Evolutionary conservation across 2,329 filamentous ascomycete genomes (phyloP), one percentile per base, ranked within the genome.

Genomic region (Cercospora canescens): DNA sequence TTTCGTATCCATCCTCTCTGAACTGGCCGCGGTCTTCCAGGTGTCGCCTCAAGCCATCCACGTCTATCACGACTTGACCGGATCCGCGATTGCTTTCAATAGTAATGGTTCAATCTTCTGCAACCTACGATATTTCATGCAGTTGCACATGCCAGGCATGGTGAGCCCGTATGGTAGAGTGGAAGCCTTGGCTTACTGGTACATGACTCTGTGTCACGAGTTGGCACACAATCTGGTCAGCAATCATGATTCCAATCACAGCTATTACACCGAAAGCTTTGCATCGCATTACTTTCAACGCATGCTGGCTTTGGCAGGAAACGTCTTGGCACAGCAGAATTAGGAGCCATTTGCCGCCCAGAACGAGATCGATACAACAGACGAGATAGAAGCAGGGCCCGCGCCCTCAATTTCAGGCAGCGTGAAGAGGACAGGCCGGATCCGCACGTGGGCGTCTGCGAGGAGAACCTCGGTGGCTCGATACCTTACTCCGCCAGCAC

Each of bases 171-270:
- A 84, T 62, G 86, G 82, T 16, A 88, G 83, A 76, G 83, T 87
- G 4, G 91, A 95, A 67, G 92, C 92, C 2, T 82, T 88, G 64
- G 87, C 90, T 1, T 96, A 94, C 83, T 98, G 94, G 94, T 97
- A 91, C 87, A 91, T 97, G 69, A 93, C 95, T n/a, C 78, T 97
- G 67, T 96, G 93, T 68, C 95, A 99, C 77, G 96, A 99, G 81
- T 81, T 99, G 78, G 94, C 95, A 65, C 95, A 99, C 80, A 99
- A 99, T 77, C 81, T 99, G 62, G 92, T 97, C 8, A 80, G 81
- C 39, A 85, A 88, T 69, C 94, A 98, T 78, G 90, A 90, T 74
- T 84, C 91, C 16, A 86, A 91, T 62, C 93, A 96, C 79, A 91
- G 89, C 73, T 96, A 89, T 76, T 96, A 95, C 76, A 94, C 90